Evolutionary conservation across 2,329 filamentous ascomycete species (phyloP).

Genomic region (Corynespora cassiicola): DNA sequence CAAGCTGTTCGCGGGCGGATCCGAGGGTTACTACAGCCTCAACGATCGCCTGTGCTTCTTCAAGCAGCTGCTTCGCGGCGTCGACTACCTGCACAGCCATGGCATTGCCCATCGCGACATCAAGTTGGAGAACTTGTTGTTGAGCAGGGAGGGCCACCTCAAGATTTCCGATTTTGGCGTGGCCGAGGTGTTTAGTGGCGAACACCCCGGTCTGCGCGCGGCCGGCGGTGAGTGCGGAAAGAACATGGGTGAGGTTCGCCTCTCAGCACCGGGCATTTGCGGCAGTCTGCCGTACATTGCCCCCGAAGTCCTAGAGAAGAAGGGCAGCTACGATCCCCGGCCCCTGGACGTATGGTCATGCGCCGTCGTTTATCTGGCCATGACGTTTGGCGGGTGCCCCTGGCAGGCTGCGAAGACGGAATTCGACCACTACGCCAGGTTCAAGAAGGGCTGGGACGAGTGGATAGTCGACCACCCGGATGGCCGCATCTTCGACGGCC

Average conservation of each 20-base stretch:
- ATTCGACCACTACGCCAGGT: conserved; percentile 66
- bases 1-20: conserved; percentile 55
- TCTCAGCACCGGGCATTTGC: conserved; percentile 81
- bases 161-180: conserved; percentile 95
- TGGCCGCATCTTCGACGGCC: conserved; percentile 59
- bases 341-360: conserved; percentile 86
- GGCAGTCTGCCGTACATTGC: conserved; percentile 88
- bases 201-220: conserved; percentile 78
- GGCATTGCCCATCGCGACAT: conserved; percentile 91
- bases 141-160: conserved; percentile 79
- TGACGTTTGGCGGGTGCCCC: conserved; percentile 74
- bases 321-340: conserved; percentile 73
- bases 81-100: conserved; percentile 80
- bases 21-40: conserved; percentile 62
- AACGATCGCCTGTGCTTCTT: conserved; percentile 83
- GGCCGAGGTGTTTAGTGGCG: conserved; percentile 82
- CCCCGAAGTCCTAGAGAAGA: conserved; percentile 79
- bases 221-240: conserved; percentile 76
- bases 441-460: conserved; percentile 71
- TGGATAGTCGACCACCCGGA: conserved; percentile 67
- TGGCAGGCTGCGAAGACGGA: conserved; percentile 72
- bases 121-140: conserved; percentile 85
- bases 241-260: conserved; percentile 73
- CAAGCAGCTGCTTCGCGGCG: conserved; percentile 84
- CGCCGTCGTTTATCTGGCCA: conserved; percentile 80